phyloP scores from a whole-genome alignment of 345 rosid species.

The Odontarrhena argentea region DNA sequence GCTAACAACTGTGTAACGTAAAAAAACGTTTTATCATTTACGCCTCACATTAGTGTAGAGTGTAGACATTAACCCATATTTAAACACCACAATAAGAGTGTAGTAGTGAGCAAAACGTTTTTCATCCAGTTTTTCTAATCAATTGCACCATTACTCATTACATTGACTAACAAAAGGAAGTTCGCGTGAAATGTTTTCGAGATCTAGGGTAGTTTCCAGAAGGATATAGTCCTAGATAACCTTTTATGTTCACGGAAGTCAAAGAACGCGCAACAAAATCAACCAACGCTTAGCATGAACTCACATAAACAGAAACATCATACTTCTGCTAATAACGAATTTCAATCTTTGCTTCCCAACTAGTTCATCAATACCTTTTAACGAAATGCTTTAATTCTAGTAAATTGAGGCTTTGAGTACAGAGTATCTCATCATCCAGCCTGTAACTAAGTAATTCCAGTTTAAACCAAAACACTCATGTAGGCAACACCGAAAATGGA shows the following conservation, averaged over 20 bases:
- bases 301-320: neutral
- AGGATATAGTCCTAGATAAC: neutral
- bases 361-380: neutral
- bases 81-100: no score
- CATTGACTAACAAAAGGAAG: no score
- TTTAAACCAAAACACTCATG: neutral
- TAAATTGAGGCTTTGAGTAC: neutral
- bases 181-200: no score
- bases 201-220: no score
- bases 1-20: no score
- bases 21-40: no score
- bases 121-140: no score
- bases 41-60: no score
- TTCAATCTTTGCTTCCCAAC: neutral
- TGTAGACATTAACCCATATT: no score
- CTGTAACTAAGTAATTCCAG: neutral
- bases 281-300: neutral
- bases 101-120: no score
- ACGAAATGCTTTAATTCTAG: neutral
- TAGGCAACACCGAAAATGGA: neutral
- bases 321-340: neutral
- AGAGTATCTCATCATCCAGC: constrained; percentile 3
- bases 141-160: no score
- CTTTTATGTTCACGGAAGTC: neutral
- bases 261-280: neutral